A percentile compares a stretch with the other conserved stretches of the same genome.
phyloP scores from a whole-genome alignment of 2,329 filamentous ascomycete species.

The Pseudohalonectria lignicola region DNA sequence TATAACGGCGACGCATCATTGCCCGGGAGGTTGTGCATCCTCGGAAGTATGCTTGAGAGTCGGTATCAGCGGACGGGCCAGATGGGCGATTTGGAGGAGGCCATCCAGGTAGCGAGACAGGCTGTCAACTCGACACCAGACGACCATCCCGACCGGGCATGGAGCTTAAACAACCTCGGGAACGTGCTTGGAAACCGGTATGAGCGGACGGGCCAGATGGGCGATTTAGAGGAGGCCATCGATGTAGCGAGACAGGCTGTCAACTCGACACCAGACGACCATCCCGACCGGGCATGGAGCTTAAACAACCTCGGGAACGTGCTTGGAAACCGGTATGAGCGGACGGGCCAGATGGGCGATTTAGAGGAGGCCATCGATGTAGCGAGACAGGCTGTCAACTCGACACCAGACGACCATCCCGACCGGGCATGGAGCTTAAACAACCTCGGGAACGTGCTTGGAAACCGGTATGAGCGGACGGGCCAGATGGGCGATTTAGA shows the following conservation, averaged over 20 bases:
- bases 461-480: background rate
- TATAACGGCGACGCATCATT: no score
- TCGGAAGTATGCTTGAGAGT: background rate
- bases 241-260: background rate
- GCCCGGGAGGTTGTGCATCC: background rate
- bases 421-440: background rate
- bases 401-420: no score
- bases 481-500: background rate
- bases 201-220: background rate
- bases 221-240: background rate
- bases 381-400: no score
- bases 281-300: background rate
- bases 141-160: background rate
- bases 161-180: background rate
- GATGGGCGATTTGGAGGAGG: background rate
- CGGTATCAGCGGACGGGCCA: background rate
- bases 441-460: background rate
- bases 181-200: background rate
- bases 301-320: background rate
- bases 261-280: no score
- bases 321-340: no score
- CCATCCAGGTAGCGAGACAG: background rate
- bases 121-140: background rate
- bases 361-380: background rate
- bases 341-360: background rate